Evolutionary conservation across 2,329 filamentous ascomycete genomes (phyloP).

Genomic region (Annulohypoxylon truncatum): DNA sequence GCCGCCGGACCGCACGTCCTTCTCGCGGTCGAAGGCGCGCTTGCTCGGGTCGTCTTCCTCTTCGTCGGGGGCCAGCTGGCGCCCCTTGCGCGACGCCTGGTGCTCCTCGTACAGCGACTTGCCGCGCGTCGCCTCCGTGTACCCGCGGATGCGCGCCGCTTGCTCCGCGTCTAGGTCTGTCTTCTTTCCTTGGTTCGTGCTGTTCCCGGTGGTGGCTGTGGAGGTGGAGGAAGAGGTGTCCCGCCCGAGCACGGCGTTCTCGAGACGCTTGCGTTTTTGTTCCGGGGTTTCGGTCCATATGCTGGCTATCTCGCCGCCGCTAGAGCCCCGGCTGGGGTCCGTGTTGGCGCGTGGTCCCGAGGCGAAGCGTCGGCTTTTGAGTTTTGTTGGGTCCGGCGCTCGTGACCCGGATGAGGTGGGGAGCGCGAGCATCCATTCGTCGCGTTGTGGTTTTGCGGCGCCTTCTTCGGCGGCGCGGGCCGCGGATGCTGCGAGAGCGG

Average conservation of each 20-base stretch:
- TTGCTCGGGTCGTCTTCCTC: conserved; percentile 92
- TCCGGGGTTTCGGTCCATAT: conserved; percentile 95
- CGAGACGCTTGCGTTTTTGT: conserved; percentile 82
- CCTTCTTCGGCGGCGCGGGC: conserved; percentile 45
- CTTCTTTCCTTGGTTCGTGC: not conserved
- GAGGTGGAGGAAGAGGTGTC: conserved; percentile 47
- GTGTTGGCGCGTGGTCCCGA: conserved; percentile 63
- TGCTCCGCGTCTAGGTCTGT: conserved; percentile 67
- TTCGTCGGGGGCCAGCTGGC: conserved; percentile 51
- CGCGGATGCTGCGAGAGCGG: conserved; percentile 48
- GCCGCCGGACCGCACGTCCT: conserved; percentile 86
- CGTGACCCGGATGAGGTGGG: conserved; percentile 66
- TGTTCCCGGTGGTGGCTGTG: not conserved
- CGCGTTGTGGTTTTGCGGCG: conserved; percentile 70
- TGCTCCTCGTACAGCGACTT: conserved; percentile 71
- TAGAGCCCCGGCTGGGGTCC: conserved; percentile 41
- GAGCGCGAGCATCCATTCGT: conserved; percentile 86
- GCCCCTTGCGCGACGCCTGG: conserved; percentile 50
- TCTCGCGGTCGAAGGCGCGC: conserved; percentile 88
- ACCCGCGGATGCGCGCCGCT: conserved; percentile 59
- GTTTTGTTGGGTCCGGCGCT: conserved; percentile 84
- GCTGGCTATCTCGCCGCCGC: conserved; percentile 66
- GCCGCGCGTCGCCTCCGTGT: conserved; percentile 65
- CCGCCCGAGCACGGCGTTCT: conserved; percentile 85
- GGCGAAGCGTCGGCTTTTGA: conserved; percentile 85